These are phyloP conservation scores for Aspergillus kassunensis DNA, from an alignment of 495 filamentous ascomycete species.

Conservation along the genomic window DNA sequence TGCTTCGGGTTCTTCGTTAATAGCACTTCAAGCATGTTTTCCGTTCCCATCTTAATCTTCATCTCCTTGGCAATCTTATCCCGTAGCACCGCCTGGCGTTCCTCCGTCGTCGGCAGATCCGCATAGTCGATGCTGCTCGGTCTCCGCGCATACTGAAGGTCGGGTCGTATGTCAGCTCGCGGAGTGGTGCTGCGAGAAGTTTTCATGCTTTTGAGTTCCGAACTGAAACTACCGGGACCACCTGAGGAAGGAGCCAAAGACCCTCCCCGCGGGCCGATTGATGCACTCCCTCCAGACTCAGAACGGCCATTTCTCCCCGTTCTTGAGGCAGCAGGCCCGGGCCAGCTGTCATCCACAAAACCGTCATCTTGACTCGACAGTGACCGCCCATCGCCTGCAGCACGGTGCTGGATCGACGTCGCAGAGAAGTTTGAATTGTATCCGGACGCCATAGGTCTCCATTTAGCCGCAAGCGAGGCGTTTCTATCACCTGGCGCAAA, in stretches of 20 bases:
- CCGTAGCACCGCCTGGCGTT: constrained; percentile 66
- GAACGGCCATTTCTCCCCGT: constrained; percentile 46
- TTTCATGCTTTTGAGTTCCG: constrained; percentile 75
- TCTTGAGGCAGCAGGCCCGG: constrained; percentile 39
- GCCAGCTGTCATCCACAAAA: constrained; percentile 44
- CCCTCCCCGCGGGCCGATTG: constrained; percentile 54
- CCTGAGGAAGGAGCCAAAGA: constrained; percentile 62
- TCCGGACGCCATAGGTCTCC: constrained; percentile 49
- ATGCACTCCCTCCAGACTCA: constrained; percentile 57
- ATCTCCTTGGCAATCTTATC: constrained; percentile 87
- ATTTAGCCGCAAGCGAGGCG: constrained; percentile 37
- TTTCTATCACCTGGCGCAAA: constrained; percentile 40
- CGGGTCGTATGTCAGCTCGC: constrained; percentile 66
- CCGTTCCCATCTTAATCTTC: constrained; percentile 95
- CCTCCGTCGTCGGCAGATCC: constrained; percentile 59
- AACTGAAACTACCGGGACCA: constrained; percentile 87
- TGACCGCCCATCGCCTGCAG: constrained; percentile 54
- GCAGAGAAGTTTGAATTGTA: constrained; percentile 53
- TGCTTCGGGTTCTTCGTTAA: constrained; percentile 95
- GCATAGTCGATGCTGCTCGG: constrained; percentile 63
- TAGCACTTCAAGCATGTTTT: constrained; percentile 93
- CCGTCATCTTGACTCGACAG: constrained; percentile 53
- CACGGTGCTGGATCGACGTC: constrained; percentile 66
- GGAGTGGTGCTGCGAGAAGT: constrained; percentile 64
- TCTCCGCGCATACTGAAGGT: constrained; percentile 49